A percentile compares a stretch with the other conserved stretches of the same genome.
phyloP scores from a whole-genome alignment of 768 basidiomycete species.

The Melanogaster broomeanus region DNA sequence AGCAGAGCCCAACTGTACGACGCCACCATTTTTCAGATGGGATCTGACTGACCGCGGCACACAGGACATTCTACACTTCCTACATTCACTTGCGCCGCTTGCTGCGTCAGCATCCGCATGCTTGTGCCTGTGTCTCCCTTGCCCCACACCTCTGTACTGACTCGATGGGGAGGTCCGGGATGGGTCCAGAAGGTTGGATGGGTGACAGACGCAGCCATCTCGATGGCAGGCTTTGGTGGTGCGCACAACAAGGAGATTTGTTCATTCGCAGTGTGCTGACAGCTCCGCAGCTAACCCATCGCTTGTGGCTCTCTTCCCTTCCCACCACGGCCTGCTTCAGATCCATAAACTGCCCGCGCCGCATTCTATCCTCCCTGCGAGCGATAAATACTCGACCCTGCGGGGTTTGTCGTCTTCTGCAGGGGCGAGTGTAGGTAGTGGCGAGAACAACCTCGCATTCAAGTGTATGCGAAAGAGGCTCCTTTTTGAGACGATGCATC shows the following conservation, averaged over 20 bases:
- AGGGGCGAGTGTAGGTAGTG: slow-evolving; percentile 57
- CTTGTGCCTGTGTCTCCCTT: slow-evolving; percentile 69
- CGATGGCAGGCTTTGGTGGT: slow-evolving; percentile 81
- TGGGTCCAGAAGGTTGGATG: slow-evolving; percentile 83
- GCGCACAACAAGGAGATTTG: slow-evolving; percentile 24
- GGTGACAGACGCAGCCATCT: slow-evolving; percentile 75
- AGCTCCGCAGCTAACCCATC: slow-evolving; percentile 67
- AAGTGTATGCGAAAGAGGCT: slow-evolving; percentile 86
- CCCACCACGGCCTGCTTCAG: slow-evolving; percentile 83
- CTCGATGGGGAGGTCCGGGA: slow-evolving; percentile 57
- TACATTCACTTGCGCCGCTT: slow-evolving; percentile 66
- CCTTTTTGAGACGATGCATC: slow-evolving; percentile 88
- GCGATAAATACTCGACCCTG: slow-evolving; percentile 80
- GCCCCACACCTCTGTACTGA: slow-evolving; percentile 63
- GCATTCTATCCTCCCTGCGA: slow-evolving; percentile 72
- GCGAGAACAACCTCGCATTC: slow-evolving; percentile 97
- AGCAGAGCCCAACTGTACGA: slow-evolving; percentile 54
- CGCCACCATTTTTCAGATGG: background rate
- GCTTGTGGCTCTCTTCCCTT: slow-evolving; percentile 71
- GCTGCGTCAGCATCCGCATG: slow-evolving; percentile 56
- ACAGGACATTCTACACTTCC: slow-evolving; percentile 71
- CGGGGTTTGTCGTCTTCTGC: slow-evolving; percentile 72
- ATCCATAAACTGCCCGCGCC: slow-evolving; percentile 77
- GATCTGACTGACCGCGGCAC: slow-evolving; percentile 7
- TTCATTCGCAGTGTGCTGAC: slow-evolving; percentile 8